Base-by-base conservation (phyloP, 371 early-diverging fungal genomes). In the Mucor irregularis region DNA sequence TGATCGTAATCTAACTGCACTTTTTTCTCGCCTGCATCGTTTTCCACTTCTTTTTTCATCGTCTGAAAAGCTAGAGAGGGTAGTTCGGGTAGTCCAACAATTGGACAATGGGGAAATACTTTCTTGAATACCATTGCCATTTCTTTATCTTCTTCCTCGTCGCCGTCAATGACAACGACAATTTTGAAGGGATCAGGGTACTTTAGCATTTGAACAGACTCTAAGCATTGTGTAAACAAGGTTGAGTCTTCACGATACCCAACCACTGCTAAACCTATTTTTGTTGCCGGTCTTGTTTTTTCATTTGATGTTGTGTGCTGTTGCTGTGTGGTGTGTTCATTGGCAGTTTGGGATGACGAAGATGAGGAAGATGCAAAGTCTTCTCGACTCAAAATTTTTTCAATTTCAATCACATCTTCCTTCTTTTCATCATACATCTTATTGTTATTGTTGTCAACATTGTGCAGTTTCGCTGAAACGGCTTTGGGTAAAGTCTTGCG, bases 231-330 rank as follows among this genome's bases (percentile, higher is more conserved):
- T 8, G 73, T 68, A 56, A 86, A 79, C 14, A 86, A 33, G 0
- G 50, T 55, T 0, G 85, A 80, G 17, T 84, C 85, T 71, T 87
- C 87, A 19, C 85, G 75, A 49, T 87, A 87, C 0, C 85, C 87
- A 0, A 84, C 85, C 0, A 81, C 83, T 21, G 81, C 69, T 9
- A 81, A 51, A 0, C 81, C 84, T 34, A 78, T 48, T 3, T 55
- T 54, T 13, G 73, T 66, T 0, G 69, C 68, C 0, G 39, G 37
- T 22, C 63, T 24, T 40, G 25, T 30, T 5, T 39, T 62, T 53
- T 11, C 22, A 13, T 22, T 24, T 31, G 21, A 14, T 22, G 9
- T 1, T 31, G 28, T 52, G 43, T 59, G 56, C 56, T 31, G 40
- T 49, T 38, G n/a, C n/a, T n/a, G n/a, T n/a, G n/a, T n/a, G n/a